Evolutionary conservation across 164 flowering plant genomes (phyloP), one percentile per base, ranked within the genome.

Genomic region (Macadamia integrifolia): DNA sequence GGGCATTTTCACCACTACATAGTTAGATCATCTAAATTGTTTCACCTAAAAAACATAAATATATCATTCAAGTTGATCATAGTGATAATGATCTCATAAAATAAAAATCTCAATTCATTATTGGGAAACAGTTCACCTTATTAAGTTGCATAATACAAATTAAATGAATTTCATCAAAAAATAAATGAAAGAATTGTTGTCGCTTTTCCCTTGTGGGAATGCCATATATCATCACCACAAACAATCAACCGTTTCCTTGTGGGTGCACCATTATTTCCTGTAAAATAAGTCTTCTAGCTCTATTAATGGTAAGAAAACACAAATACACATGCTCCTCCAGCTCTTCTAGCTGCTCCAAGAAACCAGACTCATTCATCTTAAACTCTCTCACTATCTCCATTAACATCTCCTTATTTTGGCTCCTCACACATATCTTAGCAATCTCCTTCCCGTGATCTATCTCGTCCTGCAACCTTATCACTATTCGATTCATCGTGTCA

Each of bases 281-380:
- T 1, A 85, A 42, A 31, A 90, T 83, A 9, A 84, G 78, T 73
- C 83, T 80, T 71, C 94, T 82, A 1, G 91, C 86, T 66, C 89
- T 80, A 67, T 90, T 87, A 12, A 92, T 88, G 58, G 85, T 89
- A 48, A 86, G 82, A 46, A 87, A 80, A 75, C 96, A 87, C 71
- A 93, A 70, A 77, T 81, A 86, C 4, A 85, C 72, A 71, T 87
- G 91, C 50, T 85, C 82, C 60, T 91, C 91, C 63, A 91, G 82
- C 82, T 91, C 98, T 18, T 82, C 80, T 13, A 91, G 50, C 73
- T 89, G 87, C 66, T 93, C 91, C 72, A 84, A 18, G 58, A 91
- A 86, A 52, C 83, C 44, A 14, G 68, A 23, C 28, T 89, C 85
- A 15, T 80, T 80, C 0, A 23, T 69, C 30, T 73, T 57, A 46